phyloP scores from a whole-genome alignment of 164 flowering plant species.

The Macadamia tetraphylla region DNA sequence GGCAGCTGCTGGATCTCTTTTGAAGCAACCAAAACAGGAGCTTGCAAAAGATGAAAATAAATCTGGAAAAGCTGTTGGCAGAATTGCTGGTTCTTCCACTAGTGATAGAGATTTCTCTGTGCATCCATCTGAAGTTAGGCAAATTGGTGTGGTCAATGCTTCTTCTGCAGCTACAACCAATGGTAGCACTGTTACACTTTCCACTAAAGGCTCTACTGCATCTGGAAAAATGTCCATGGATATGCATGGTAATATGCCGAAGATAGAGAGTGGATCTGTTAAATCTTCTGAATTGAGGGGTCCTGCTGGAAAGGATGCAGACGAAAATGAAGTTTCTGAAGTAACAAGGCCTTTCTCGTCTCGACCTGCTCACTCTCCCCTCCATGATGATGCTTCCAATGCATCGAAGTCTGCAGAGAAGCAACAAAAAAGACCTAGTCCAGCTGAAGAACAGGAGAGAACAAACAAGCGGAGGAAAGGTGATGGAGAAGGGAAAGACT shows the following conservation, averaged over 20 bases:
- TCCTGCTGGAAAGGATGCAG: slow-evolving; percentile 38
- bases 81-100: slow-evolving; percentile 31
- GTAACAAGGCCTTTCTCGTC: slow-evolving; percentile 36
- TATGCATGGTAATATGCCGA: slow-evolving; percentile 31
- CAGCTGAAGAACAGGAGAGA: slow-evolving; percentile 70
- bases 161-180: slow-evolving; percentile 36
- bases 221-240: slow-evolving; percentile 37
- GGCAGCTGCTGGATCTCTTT: slow-evolving; percentile 37
- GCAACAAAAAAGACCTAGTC: slow-evolving; percentile 66
- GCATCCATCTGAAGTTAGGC: slow-evolving; percentile 41
- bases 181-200: slow-evolving; percentile 32
- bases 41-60: slow-evolving; percentile 58
- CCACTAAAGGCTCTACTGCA: slow-evolving; percentile 32
- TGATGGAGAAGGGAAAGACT: slow-evolving; percentile 67
- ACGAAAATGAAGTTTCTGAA: slow-evolving; percentile 42
- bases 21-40: slow-evolving; percentile 56
- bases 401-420: slow-evolving; percentile 57
- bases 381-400: slow-evolving; percentile 41
- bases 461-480: slow-evolving; percentile 71
- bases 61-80: slow-evolving; percentile 47
- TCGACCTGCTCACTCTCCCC: slow-evolving; percentile 58
- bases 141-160: slow-evolving; percentile 26
- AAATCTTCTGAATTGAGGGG: slow-evolving; percentile 42
- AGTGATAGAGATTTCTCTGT: slow-evolving; percentile 38
- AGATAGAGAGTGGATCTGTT: slow-evolving; percentile 34